A percentile compares a stretch with the other conserved stretches of the same genome.
These are phyloP conservation scores for Curvularia hawaiiensis DNA, from an alignment of 2,329 filamentous ascomycete genomes.

Conservation along the genomic window DNA sequence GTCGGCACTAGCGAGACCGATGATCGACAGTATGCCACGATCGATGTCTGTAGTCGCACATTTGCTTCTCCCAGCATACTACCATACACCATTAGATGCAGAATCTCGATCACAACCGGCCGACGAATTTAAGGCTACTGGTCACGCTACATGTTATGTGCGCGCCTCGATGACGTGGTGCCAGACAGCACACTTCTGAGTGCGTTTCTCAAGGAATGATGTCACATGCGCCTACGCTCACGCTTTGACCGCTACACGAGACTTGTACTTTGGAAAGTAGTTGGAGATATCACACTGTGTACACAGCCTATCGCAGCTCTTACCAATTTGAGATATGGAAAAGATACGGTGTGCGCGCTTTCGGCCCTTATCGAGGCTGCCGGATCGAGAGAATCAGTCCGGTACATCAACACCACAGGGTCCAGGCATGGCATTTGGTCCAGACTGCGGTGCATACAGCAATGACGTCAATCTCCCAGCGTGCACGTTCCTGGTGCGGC, in stretches of 20 bases:
- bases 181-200: slow-evolving; percentile 8
- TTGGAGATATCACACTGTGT: background rate
- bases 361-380: slow-evolving; percentile 9
- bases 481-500: slow-evolving; percentile 30
- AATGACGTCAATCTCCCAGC: slow-evolving; percentile 35
- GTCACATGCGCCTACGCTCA: slow-evolving; percentile 9
- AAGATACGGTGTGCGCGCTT: slow-evolving; percentile 10
- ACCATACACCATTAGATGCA: slow-evolving; percentile 6
- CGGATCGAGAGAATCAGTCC: slow-evolving; percentile 20
- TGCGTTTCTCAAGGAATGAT: background rate
- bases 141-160: slow-evolving; percentile 7
- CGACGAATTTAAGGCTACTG: background rate
- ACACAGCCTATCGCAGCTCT: background rate
- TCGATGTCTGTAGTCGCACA: slow-evolving; percentile 4
- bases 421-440: slow-evolving; percentile 13
- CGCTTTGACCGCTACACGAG: slow-evolving; percentile 3
- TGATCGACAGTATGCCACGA: slow-evolving; percentile 10
- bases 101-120: slow-evolving; percentile 4
- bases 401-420: slow-evolving; percentile 15
- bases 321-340: slow-evolving; percentile 8
- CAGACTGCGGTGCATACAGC: slow-evolving; percentile 12
- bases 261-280: background rate
- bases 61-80: slow-evolving; percentile 11
- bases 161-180: slow-evolving; percentile 12
- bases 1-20: slow-evolving; percentile 5